A percentile compares a stretch with the other conserved stretches of the same genome.
Conservation (phyloP, 2,329 filamentous ascomycete species). For the Tolypocladium guangdongense region DNA sequence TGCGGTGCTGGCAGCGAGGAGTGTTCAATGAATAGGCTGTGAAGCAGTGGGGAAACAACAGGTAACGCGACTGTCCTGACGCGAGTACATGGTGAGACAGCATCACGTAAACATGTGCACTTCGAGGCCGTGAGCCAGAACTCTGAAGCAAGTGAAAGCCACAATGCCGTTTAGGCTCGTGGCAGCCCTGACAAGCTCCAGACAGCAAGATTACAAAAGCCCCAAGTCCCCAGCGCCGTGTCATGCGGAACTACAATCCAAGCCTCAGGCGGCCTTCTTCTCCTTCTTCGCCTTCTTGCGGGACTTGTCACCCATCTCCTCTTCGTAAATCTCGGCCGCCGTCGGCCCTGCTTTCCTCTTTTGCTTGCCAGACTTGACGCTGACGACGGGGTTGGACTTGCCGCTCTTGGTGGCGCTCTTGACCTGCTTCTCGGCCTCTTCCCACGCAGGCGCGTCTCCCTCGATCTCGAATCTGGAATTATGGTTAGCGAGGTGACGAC, state of each 20-base stretch:
- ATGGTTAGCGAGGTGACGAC: background rate
- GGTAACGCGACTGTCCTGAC: background rate
- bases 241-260: background rate
- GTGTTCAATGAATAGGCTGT: background rate
- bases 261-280: conserved; percentile 19
- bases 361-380: conserved; percentile 65
- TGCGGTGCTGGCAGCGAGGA: background rate
- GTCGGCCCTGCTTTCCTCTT: conserved; percentile 63
- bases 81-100: background rate
- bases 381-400: conserved; percentile 55
- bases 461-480: conserved; percentile 51
- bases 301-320: conserved; percentile 44
- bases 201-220: background rate
- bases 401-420: conserved; percentile 42
- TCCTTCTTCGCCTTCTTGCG: conserved; percentile 44
- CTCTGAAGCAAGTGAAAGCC: background rate
- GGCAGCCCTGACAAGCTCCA: background rate
- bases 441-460: conserved; percentile 49
- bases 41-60: background rate
- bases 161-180: background rate
- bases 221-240: background rate
- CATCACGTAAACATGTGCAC: background rate
- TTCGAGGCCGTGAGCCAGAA: background rate
- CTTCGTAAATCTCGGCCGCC: conserved; percentile 51
- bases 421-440: conserved; percentile 67